Evolutionary conservation across 805 yeast genomes (phyloP).

Genomic region (Hanseniaspora nectarophila): DNA sequence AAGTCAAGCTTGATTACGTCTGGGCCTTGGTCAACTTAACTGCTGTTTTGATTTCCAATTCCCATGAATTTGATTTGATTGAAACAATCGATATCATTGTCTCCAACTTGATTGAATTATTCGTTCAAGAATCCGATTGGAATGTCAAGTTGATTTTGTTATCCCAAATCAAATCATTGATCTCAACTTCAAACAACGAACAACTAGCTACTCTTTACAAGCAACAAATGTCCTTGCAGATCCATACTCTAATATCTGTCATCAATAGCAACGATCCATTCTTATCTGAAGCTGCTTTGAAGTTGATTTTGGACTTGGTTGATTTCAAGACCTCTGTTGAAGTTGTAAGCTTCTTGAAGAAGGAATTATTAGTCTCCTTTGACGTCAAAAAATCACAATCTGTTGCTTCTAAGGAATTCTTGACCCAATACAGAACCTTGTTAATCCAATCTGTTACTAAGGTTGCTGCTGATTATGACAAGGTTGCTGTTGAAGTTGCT

Average conservation of each 20-base stretch:
- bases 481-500: slow-evolving; percentile 84
- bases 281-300: slow-evolving; percentile 33
- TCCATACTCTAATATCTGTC: slow-evolving; percentile 57
- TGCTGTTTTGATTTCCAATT: slow-evolving; percentile 44
- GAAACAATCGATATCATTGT: slow-evolving; percentile 33
- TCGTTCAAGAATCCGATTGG: slow-evolving; percentile 86
- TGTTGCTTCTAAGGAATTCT: slow-evolving; percentile 37
- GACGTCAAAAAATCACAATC: slow-evolving; percentile 53
- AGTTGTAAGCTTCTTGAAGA: slow-evolving; percentile 80
- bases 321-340: slow-evolving; percentile 86
- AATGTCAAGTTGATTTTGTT: slow-evolving; percentile 87
- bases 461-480: slow-evolving; percentile 76
- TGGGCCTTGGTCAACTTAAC: slow-evolving; percentile 58
- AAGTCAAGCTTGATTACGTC: slow-evolving; percentile 83
- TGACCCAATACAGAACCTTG: slow-evolving; percentile 69
- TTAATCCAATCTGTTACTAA: slow-evolving; percentile 79
- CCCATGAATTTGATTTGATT: slow-evolving; percentile 43
- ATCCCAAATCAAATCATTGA: slow-evolving; percentile 15
- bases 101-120: slow-evolving; percentile 71
- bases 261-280: slow-evolving; percentile 27
- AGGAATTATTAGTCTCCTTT: slow-evolving; percentile 70
- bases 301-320: slow-evolving; percentile 64
- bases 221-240: slow-evolving; percentile 12
- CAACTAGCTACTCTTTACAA: slow-evolving; percentile 13
- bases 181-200: slow-evolving; percentile 8